A percentile compares a stretch with the other conserved stretches of the same genome.
phyloP scores from a whole-genome alignment of 371 early-diverging fungal genomes.

The Synchytrium microbalum region DNA sequence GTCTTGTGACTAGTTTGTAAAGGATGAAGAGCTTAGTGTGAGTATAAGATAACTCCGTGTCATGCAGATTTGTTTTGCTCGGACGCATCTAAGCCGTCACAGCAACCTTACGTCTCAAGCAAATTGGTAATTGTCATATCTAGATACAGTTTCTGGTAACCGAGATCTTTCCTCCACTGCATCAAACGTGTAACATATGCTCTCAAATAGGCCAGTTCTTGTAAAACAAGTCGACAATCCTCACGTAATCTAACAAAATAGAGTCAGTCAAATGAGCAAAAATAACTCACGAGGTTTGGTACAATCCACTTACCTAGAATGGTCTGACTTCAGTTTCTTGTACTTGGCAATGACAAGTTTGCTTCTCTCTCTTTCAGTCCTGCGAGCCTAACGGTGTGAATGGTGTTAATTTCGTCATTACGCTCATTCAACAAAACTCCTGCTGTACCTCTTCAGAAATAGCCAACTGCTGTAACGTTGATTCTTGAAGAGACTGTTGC shows the following conservation, averaged over 20 bases:
- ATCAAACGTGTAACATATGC: conserved; percentile 24
- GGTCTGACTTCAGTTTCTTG: conserved; percentile 8
- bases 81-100: background rate
- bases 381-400: too few species aligned
- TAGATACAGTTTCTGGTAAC: conserved; percentile 37
- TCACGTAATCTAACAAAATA: conserved; percentile 12
- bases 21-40: background rate
- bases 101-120: conserved; percentile 16
- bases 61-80: background rate
- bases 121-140: conserved; percentile 29
- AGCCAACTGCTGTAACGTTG: conserved; percentile 5
- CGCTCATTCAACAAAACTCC: too few species aligned
- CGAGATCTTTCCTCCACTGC: conserved; percentile 32
- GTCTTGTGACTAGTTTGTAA: conserved; percentile 14
- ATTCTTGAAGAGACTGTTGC: background rate
- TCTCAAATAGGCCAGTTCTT: conserved; percentile 29
- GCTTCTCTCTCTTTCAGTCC: conserved; percentile 14
- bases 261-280: background rate
- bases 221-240: conserved; percentile 22
- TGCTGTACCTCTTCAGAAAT: conserved; percentile 1
- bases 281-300: background rate
- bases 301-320: background rate
- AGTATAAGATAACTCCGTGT: background rate
- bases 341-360: conserved; percentile 11
- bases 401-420: too few species aligned